Conservation (phyloP, 140 eudicot genomes). For the Stevia rebaudiana region DNA sequence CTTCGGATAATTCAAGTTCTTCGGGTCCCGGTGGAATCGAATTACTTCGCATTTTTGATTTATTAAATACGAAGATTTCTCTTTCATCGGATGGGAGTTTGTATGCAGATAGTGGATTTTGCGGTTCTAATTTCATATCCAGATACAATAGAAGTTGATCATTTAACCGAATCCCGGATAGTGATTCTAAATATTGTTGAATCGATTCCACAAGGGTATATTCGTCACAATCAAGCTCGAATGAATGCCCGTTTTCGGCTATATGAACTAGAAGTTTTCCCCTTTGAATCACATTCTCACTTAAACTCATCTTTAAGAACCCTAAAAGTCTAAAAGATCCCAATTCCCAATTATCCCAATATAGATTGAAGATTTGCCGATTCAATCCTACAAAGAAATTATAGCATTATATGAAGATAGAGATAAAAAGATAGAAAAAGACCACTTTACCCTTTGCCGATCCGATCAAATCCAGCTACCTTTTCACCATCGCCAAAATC, state of each 20-base stretch:
- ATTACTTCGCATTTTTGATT: conserved; percentile 71
- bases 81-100: conserved; percentile 80
- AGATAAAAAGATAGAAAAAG: neutral
- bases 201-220: conserved; percentile 68
- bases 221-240: conserved; percentile 72
- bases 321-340: conserved; percentile 1
- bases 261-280: conserved; percentile 80
- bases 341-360: conserved; percentile 14
- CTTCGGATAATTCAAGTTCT: conserved; percentile 43
- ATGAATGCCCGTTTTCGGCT: conserved; percentile 95
- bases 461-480: conserved; percentile 30
- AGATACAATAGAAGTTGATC: conserved; percentile 86
- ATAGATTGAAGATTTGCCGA: conserved; percentile 17
- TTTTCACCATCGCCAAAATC: conserved; percentile 28
- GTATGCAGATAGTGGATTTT: conserved; percentile 62
- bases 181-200: conserved; percentile 58
- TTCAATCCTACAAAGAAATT: conserved; percentile 18
- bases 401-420: neutral
- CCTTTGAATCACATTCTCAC: conserved; percentile 54
- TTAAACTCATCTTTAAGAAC: conserved; percentile 58
- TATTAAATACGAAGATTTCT: conserved; percentile 77
- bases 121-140: conserved; percentile 74
- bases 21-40: conserved; percentile 59
- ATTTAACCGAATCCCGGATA: conserved; percentile 49
- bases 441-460: conserved; percentile 29